phyloP scores from a whole-genome alignment of 139 green algal species.

The Yamagishiella unicocca region DNA sequence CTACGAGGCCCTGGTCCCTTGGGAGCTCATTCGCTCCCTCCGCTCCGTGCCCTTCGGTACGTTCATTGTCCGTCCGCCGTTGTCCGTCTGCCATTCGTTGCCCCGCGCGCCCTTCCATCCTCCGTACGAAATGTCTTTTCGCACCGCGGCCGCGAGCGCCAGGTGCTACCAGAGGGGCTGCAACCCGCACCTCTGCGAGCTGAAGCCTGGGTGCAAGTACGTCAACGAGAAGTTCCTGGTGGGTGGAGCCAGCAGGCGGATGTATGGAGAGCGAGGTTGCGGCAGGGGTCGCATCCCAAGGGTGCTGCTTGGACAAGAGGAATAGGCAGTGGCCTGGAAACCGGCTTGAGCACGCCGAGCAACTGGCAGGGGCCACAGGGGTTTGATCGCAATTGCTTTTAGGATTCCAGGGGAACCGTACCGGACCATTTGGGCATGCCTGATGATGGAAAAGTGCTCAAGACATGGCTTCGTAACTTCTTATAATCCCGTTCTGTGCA shows the following conservation, averaged over 20 bases:
- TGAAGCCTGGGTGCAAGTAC: conserved; percentile 31
- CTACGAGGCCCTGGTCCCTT: not conserved
- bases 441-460: too few species aligned
- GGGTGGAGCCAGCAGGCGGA: not conserved
- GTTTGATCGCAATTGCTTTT: not conserved
- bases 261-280: not conserved
- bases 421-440: too few species aligned
- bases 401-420: not conserved
- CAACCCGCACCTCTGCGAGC: conserved; percentile 40
- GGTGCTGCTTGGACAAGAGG: not conserved
- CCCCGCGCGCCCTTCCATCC: too few species aligned
- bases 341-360: not conserved
- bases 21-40: too few species aligned
- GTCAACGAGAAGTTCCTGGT: conserved; percentile 32
- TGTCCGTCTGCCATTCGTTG: not conserved
- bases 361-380: not conserved
- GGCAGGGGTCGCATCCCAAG: not conserved
- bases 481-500: not conserved
- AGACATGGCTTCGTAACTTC: not conserved
- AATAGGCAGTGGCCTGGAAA: not conserved
- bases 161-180: conserved; percentile 43
- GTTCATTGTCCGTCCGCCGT: not conserved
- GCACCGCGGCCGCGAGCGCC: not conserved
- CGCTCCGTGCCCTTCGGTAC: too few species aligned
- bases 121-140: not conserved